phyloP scores from a whole-genome alignment of 1,284 basidiomycete species.

The Lignosus rhinocerotis region DNA sequence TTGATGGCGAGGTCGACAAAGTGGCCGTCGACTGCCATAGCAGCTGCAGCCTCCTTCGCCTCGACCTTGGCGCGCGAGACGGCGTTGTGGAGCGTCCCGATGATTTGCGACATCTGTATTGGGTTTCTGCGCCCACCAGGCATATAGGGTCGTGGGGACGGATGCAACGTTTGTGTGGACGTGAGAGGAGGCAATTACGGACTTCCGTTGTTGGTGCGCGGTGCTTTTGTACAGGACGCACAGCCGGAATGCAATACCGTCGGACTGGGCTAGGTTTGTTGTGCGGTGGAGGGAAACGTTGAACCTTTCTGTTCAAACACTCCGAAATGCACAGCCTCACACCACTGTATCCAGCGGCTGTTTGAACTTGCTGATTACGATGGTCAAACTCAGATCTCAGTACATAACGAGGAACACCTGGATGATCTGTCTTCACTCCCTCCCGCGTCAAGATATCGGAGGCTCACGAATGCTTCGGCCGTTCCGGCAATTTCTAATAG shows the following conservation, averaged over 20 bases:
- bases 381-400: no score
- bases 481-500: no score
- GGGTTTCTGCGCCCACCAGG: slow-evolving; percentile 23
- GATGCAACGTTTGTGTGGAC: neutral
- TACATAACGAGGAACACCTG: no score
- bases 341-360: no score
- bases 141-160: slow-evolving; percentile 2
- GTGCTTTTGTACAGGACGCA: neutral
- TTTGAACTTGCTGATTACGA: no score
- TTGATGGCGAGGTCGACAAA: slow-evolving; percentile 57
- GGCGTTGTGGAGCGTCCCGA: slow-evolving; percentile 24
- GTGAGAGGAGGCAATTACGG: neutral
- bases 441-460: no score
- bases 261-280: no score
- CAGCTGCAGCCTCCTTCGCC: slow-evolving; percentile 15
- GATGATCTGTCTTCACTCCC: no score
- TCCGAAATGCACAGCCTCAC: no score
- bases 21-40: slow-evolving; percentile 8
- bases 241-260: neutral
- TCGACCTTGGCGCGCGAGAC: slow-evolving; percentile 18
- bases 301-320: no score
- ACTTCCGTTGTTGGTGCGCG: neutral
- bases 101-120: slow-evolving; percentile 24
- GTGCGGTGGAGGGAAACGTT: no score
- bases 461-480: no score